phyloP scores from a whole-genome alignment of 164 flowering plant genomes.

The Malania oleifera region DNA sequence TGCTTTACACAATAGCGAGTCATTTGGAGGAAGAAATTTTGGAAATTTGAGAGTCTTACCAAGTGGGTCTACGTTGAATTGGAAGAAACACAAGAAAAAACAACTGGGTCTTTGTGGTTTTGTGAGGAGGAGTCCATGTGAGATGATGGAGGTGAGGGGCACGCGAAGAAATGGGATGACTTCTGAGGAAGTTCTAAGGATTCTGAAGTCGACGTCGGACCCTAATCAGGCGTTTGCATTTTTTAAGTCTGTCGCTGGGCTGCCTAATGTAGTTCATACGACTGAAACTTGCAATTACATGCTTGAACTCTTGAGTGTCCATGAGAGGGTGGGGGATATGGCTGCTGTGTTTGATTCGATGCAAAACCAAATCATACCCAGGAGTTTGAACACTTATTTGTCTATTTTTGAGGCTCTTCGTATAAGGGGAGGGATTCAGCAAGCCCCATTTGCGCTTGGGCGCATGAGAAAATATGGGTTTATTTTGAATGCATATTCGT shows the following conservation, averaged over 20 bases:
- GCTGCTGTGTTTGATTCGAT: slow-evolving; percentile 70
- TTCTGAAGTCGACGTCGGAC: slow-evolving; percentile 48
- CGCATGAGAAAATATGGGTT: slow-evolving; percentile 65
- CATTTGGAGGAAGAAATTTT: slow-evolving; percentile 19
- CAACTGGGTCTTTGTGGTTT: slow-evolving; percentile 29
- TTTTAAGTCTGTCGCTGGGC: slow-evolving; percentile 54
- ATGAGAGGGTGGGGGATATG: slow-evolving; percentile 63
- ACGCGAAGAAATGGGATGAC: slow-evolving; percentile 21
- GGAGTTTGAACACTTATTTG: slow-evolving; percentile 65
- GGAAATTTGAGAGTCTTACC: slow-evolving; percentile 31
- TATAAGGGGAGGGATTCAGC: slow-evolving; percentile 61
- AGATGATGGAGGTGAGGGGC: slow-evolving; percentile 15
- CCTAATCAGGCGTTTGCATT: slow-evolving; percentile 43
- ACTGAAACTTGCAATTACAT: slow-evolving; percentile 81
- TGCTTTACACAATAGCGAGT: slow-evolving; percentile 16
- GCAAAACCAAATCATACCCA: slow-evolving; percentile 78
- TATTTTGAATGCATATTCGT: slow-evolving; percentile 76
- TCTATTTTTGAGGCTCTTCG: slow-evolving; percentile 54
- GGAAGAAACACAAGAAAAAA: slow-evolving; percentile 35
- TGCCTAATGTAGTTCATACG: slow-evolving; percentile 52
- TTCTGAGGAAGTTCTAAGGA: slow-evolving; percentile 49
- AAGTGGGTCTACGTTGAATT: slow-evolving; percentile 27
- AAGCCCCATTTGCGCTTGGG: slow-evolving; percentile 56
- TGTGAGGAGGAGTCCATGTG: slow-evolving; percentile 24
- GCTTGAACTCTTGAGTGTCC: slow-evolving; percentile 67